These are phyloP conservation scores for Colletotrichum sp. DNA, from an alignment of 2,329 filamentous ascomycete species.

Conservation along the genomic window DNA sequence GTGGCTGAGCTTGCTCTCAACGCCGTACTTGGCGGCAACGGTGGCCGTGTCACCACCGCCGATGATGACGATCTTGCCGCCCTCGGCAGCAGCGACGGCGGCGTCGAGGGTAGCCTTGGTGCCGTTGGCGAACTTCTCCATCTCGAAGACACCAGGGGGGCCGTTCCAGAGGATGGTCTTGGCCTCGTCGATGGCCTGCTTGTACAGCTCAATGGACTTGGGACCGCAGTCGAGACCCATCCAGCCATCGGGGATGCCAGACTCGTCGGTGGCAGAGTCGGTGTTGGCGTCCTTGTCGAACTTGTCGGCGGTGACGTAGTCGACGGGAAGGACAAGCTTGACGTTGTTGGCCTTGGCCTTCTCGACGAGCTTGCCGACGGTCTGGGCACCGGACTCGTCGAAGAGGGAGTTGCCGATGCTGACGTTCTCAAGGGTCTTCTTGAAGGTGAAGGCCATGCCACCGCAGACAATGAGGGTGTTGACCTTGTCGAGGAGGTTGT, in stretches of 20 bases:
- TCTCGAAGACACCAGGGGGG: slow-evolving; percentile 95
- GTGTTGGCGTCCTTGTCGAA: slow-evolving; percentile 85
- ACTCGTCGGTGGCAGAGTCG: slow-evolving; percentile 81
- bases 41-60: slow-evolving; percentile 98
- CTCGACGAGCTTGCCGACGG: slow-evolving; percentile 82
- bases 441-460: slow-evolving; percentile 99
- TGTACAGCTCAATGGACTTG: slow-evolving; percentile 87
- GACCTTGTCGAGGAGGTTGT: slow-evolving; percentile 98
- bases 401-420: slow-evolving; percentile 91
- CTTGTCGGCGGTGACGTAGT: slow-evolving; percentile 96
- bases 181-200: slow-evolving; percentile 83
- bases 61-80: slow-evolving; percentile 96
- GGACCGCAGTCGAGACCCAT: slow-evolving; percentile 96
- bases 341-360: slow-evolving; percentile 98
- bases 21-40: slow-evolving; percentile 95
- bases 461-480: slow-evolving; percentile 96
- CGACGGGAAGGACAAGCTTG: slow-evolving; percentile 90
- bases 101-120: slow-evolving; percentile 93
- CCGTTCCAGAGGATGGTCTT: slow-evolving; percentile 99
- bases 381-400: slow-evolving; percentile 93
- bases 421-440: slow-evolving; percentile 94
- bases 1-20: slow-evolving; percentile 97
- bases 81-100: slow-evolving; percentile 79
- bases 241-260: slow-evolving; percentile 95
- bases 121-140: slow-evolving; percentile 89